phyloP scores from a whole-genome alignment of 106 monocot species.

The Cymbidium sinense region DNA sequence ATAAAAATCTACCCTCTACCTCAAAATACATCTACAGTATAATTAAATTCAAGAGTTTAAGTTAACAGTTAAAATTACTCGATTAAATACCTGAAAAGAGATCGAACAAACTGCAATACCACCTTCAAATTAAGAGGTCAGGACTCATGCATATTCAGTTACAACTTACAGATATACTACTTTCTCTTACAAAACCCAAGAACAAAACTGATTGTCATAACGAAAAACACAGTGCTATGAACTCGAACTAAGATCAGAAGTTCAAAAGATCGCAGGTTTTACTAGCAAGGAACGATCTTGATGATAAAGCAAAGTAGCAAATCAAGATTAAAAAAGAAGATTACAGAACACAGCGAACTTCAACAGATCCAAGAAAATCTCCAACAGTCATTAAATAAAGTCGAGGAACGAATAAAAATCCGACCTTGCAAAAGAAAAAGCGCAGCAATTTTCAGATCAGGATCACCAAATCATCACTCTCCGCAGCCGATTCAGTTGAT shows the following conservation, averaged over 20 bases:
- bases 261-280: too few species aligned
- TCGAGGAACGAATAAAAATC: background rate
- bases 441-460: background rate
- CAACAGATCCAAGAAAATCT: background rate
- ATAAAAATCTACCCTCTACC: background rate
- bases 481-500: conserved; percentile 80
- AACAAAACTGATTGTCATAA: too few species aligned
- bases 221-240: too few species aligned
- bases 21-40: background rate
- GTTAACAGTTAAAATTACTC: background rate
- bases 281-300: too few species aligned
- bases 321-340: background rate
- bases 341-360: background rate
- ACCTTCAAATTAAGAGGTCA: background rate
- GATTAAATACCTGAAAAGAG: background rate
- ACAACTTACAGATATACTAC: too few species aligned
- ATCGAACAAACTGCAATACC: background rate
- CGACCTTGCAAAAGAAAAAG: background rate
- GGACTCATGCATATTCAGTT: background rate
- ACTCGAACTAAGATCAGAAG: too few species aligned
- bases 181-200: too few species aligned
- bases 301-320: background rate
- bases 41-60: background rate
- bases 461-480: conserved; percentile 9
- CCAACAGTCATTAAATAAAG: background rate